phyloP scores from a whole-genome alignment of 2,329 filamentous ascomycete genomes.

The Tolypocladium album region DNA sequence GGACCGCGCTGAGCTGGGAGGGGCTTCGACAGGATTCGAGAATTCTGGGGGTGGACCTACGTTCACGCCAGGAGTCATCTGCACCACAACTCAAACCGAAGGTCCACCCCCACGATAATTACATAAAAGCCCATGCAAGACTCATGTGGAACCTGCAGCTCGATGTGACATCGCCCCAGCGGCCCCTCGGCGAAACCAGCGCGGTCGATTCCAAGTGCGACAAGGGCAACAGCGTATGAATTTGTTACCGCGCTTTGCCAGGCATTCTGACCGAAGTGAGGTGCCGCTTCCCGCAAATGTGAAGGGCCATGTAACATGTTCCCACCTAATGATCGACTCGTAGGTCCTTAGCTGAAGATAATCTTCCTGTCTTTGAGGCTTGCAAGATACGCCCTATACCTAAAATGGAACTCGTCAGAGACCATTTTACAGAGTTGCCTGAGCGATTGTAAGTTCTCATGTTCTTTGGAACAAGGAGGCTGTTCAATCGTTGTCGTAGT shows the following conservation, averaged over 20 bases:
- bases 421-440: too few relatives aligned
- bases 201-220: background rate
- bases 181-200: background rate
- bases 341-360: background rate
- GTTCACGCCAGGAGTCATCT: background rate
- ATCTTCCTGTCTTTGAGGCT: too few relatives aligned
- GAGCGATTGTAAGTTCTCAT: too few relatives aligned
- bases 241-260: background rate
- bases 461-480: too few relatives aligned
- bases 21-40: background rate
- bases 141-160: background rate
- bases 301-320: background rate
- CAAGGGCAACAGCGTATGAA: background rate
- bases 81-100: background rate
- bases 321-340: background rate
- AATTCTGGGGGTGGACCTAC: too few relatives aligned
- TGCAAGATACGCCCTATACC: too few relatives aligned
- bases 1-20: background rate
- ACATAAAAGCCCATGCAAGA: background rate
- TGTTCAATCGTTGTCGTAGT: too few relatives aligned
- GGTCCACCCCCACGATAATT: background rate
- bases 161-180: background rate
- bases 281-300: background rate
- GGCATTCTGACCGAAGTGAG: background rate
- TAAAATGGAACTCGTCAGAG: too few relatives aligned